Evolutionary conservation across 768 basidiomycete species (phyloP).

Genomic region (Crepidotus variabilis): DNA sequence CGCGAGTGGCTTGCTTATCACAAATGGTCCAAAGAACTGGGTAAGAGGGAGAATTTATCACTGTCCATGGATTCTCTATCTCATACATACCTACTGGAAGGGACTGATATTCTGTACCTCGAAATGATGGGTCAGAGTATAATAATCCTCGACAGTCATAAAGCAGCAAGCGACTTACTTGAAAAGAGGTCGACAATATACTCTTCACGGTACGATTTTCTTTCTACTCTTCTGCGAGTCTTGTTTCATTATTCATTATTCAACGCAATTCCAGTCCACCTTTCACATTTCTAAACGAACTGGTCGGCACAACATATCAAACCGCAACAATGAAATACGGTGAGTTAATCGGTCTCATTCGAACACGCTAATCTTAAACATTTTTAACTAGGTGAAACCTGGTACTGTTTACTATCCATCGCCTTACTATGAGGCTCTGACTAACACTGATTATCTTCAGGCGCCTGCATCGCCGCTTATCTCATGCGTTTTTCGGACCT

Average conservation of each 20-base stretch:
- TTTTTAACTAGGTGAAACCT: constrained; percentile 5
- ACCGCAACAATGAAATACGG: constrained; percentile 17
- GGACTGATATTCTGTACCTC: constrained; percentile 26
- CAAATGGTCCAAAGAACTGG: constrained; percentile 33
- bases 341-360: not conserved
- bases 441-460: constrained; percentile 9
- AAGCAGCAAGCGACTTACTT: constrained; percentile 36
- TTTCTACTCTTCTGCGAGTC: not conserved
- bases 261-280: constrained; percentile 8
- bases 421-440: constrained; percentile 10
- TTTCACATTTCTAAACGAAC: constrained; percentile 19
- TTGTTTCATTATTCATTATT: not conserved
- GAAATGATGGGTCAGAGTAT: constrained; percentile 21
- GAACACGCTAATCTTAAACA: not conserved
- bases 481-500: constrained; percentile 13
- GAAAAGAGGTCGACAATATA: constrained; percentile 38
- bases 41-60: constrained; percentile 14
- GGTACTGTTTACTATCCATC: constrained; percentile 21
- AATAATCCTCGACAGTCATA: constrained; percentile 30
- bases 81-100: constrained; percentile 6
- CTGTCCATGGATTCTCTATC: not conserved
- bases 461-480: constrained; percentile 14
- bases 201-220: constrained; percentile 25
- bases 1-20: constrained; percentile 33
- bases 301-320: constrained; percentile 20